Evolutionary conservation across 495 filamentous ascomycete species (phyloP).

Genomic region (Trichoderma virens): DNA sequence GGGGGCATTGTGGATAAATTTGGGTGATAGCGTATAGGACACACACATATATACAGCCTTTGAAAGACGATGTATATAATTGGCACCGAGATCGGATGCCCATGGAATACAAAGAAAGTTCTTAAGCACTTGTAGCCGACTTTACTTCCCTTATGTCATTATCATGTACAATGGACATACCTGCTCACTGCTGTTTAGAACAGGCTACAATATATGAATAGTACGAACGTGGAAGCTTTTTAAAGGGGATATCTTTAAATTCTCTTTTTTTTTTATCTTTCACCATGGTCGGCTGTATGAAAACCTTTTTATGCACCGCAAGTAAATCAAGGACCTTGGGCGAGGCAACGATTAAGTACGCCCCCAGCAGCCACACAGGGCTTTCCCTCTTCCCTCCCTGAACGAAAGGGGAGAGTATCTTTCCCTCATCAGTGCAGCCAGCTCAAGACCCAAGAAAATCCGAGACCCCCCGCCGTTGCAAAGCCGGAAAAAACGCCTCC

Average conservation of each 20-base stretch:
- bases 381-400: slow-evolving; percentile 68
- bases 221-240: no score
- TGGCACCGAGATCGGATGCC: not conserved
- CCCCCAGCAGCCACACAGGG: slow-evolving; percentile 65
- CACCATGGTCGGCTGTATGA: not conserved
- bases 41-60: not conserved
- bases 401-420: slow-evolving; percentile 61
- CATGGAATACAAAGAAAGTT: not conserved
- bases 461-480: slow-evolving; percentile 15
- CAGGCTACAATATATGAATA: not conserved
- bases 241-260: not conserved
- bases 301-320: not conserved
- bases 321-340: slow-evolving; percentile 14
- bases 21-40: not conserved
- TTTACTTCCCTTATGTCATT: no score
- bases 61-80: not conserved
- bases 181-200: not conserved
- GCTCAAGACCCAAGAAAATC: slow-evolving; percentile 38
- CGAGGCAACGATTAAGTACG: slow-evolving; percentile 49
- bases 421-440: slow-evolving; percentile 92
- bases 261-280: not conserved
- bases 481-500: slow-evolving; percentile 9
- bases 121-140: not conserved
- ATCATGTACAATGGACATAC: no score
- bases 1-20: not conserved